A percentile compares a stretch with the other conserved stretches of the same genome.
Evolutionary conservation across 352 stramenopile genomes (phyloP).

Genomic region (Phytophthora boehmeriae): DNA sequence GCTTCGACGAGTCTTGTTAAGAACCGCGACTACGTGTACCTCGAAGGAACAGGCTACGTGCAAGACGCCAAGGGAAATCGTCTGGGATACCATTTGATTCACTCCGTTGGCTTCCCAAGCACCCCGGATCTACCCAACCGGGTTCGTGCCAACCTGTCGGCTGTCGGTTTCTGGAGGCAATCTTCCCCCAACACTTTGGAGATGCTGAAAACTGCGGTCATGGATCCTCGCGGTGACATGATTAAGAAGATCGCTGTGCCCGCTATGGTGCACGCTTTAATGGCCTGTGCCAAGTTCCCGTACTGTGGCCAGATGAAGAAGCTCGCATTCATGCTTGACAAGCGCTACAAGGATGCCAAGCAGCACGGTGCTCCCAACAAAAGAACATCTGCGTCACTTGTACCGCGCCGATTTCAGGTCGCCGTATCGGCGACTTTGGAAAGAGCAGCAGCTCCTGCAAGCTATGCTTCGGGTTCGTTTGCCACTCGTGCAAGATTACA

Average conservation of each 20-base stretch:
- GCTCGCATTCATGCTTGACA: not conserved
- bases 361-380: constrained; percentile 1
- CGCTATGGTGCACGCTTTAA: not conserved
- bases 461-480: not conserved
- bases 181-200: constrained; percentile 10
- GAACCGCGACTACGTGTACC: constrained; percentile 33
- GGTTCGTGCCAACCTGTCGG: constrained; percentile 27
- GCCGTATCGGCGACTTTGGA: not conserved
- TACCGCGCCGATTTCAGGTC: not conserved
- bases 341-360: not conserved
- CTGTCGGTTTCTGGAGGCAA: constrained; percentile 22
- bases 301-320: not conserved
- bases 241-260: constrained; percentile 11
- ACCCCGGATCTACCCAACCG: constrained; percentile 9
- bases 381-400: constrained; percentile 1
- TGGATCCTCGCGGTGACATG: constrained; percentile 9
- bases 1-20: constrained; percentile 1
- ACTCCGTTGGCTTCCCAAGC: constrained; percentile 23
- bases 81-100: constrained; percentile 30
- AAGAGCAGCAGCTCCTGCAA: constrained; percentile 1
- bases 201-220: constrained; percentile 8
- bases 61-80: constrained; percentile 17
- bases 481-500: not conserved
- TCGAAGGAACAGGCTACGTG: constrained; percentile 28
- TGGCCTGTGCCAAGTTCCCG: not conserved